Evolutionary conservation across 805 yeast species (phyloP).

Genomic region (Starmerella davenportii): DNA sequence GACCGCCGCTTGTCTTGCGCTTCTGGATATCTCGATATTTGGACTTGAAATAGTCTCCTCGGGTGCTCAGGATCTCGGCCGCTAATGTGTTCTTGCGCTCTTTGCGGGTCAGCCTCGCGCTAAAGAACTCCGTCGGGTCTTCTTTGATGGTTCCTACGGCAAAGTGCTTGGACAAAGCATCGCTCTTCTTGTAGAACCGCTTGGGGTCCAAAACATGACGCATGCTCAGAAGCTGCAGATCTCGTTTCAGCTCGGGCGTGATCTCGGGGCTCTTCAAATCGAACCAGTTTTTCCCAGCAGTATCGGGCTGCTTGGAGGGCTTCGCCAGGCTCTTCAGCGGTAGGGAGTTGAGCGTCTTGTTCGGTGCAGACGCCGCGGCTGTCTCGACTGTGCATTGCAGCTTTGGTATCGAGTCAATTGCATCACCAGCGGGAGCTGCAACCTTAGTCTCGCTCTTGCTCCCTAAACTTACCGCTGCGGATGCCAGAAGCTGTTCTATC

Average conservation of each 20-base stretch:
- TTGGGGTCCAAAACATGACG: slow-evolving; percentile 89
- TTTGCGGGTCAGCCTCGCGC: slow-evolving; percentile 45
- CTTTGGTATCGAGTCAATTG: slow-evolving; percentile 13
- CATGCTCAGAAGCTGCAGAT: slow-evolving; percentile 59
- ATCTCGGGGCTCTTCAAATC: slow-evolving; percentile 58
- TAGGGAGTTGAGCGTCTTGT: neutral
- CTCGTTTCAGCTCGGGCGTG: slow-evolving; percentile 56
- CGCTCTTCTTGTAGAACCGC: slow-evolving; percentile 76
- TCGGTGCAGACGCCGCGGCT: neutral
- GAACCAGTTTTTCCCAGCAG: slow-evolving; percentile 58
- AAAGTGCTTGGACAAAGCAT: slow-evolving; percentile 51
- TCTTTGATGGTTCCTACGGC: slow-evolving; percentile 80
- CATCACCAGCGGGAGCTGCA: slow-evolving; percentile 19
- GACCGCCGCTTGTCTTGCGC: slow-evolving; percentile 45
- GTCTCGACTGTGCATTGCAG: slow-evolving; percentile 3
- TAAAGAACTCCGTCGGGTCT: slow-evolving; percentile 62
- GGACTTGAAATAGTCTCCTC: slow-evolving; percentile 62
- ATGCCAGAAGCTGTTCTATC: slow-evolving; percentile 9
- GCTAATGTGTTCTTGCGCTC: slow-evolving; percentile 64
- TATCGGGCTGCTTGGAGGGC: slow-evolving; percentile 19
- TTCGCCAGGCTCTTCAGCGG: slow-evolving; percentile 8
- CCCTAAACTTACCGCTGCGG: no score
- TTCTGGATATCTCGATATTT: slow-evolving; percentile 66
- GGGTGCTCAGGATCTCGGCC: slow-evolving; percentile 50
- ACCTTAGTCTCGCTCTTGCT: slow-evolving; percentile 2